Percentiles rank a stretch among this genome's conserved stretches.
These are phyloP conservation scores for Barnettozyma pratensis DNA, from an alignment of 805 yeast genomes.

Conservation along the genomic window DNA sequence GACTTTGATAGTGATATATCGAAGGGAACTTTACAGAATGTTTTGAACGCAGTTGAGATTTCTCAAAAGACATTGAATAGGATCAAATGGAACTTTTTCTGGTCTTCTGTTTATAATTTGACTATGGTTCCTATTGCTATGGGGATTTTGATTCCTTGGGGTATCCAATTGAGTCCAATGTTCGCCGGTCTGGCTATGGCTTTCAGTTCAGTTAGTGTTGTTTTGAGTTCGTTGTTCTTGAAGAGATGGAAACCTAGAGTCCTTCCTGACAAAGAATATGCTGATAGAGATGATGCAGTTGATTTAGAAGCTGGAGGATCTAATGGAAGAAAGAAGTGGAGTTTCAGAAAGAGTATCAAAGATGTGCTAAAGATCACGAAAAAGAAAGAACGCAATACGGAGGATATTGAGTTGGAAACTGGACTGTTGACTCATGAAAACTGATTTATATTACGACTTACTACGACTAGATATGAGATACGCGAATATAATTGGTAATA, in stretches of 20 bases:
- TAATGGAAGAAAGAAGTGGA: slow-evolving; percentile 11
- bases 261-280: background rate
- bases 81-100: slow-evolving; percentile 74
- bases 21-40: slow-evolving; percentile 31
- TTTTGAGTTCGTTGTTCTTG: slow-evolving; percentile 67
- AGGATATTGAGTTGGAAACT: slow-evolving; percentile 19
- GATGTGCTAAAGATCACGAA: slow-evolving; percentile 8
- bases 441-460: background rate
- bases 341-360: slow-evolving; percentile 12
- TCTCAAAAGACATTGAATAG: slow-evolving; percentile 65
- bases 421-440: slow-evolving; percentile 11
- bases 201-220: slow-evolving; percentile 84
- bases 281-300: slow-evolving; percentile 3
- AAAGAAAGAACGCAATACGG: slow-evolving; percentile 1
- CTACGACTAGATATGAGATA: too few species aligned
- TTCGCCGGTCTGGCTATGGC: slow-evolving; percentile 94
- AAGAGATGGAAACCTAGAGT: slow-evolving; percentile 53
- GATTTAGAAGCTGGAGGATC: slow-evolving; percentile 16
- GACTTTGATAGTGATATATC: slow-evolving; percentile 4
- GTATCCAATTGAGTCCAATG: slow-evolving; percentile 75
- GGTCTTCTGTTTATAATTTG: slow-evolving; percentile 83
- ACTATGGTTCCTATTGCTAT: slow-evolving; percentile 91
- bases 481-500: too few species aligned
- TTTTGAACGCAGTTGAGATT: slow-evolving; percentile 59
- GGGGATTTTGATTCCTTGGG: slow-evolving; percentile 81